phyloP scores from a whole-genome alignment of 257 asterid species.

The Fraxinus americana region DNA sequence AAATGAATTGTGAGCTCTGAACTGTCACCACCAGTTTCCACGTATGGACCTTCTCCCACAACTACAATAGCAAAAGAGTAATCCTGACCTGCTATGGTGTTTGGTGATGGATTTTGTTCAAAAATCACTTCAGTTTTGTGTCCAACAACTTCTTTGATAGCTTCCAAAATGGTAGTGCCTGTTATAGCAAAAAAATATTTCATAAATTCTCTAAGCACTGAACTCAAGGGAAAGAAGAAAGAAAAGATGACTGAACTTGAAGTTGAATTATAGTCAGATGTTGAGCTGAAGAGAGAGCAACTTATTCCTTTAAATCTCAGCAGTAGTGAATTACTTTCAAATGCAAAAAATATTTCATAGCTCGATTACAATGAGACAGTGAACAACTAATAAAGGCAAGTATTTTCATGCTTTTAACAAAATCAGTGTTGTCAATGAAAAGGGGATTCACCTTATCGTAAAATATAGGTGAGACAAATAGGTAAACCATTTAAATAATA shows the following conservation, averaged over 20 bases:
- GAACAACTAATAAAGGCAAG: neutral
- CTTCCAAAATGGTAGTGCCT: conserved; percentile 90
- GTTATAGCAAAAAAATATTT: neutral
- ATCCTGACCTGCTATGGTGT: conserved; percentile 56
- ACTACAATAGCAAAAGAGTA: conserved; percentile 71
- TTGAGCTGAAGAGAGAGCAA: neutral
- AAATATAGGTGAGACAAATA: neutral
- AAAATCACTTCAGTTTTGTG: conserved; percentile 57
- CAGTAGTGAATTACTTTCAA: neutral
- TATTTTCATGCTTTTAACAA: neutral
- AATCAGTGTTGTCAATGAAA: neutral
- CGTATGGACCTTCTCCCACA: conserved; percentile 84
- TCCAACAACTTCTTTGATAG: conserved; percentile 61
- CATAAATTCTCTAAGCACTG: neutral
- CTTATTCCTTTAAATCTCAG: neutral
- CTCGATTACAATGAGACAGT: neutral
- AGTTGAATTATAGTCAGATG: neutral
- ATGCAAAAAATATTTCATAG: neutral
- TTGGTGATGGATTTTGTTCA: conserved; percentile 60
- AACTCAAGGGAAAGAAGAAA: neutral
- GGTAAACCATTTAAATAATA: neutral
- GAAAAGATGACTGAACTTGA: neutral
- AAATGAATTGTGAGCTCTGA: conserved; percentile 62
- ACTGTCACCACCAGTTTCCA: conserved; percentile 76
- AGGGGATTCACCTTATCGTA: neutral